Evolutionary conservation across 331 rosid genomes (phyloP), one percentile per base, ranked within the genome.

Genomic region (Acacia pycnantha): DNA sequence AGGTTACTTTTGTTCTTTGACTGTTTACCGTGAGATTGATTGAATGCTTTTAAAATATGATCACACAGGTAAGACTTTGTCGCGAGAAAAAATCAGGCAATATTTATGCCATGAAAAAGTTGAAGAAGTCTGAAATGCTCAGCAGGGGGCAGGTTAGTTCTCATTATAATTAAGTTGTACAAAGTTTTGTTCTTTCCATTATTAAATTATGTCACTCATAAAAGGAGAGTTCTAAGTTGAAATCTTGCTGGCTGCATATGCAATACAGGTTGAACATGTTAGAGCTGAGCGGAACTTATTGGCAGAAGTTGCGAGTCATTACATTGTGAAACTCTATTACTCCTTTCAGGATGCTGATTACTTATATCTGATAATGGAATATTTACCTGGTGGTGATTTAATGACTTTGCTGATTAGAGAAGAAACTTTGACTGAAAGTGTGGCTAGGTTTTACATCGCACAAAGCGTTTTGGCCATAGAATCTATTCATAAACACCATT

Each of bases 81-180:
- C 90, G 88, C 37, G 98, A 95, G 87, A 93, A 95, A 88, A 91
- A 85, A 90, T 88, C 98, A 19, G 98, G 98, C 76, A 86, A 82
- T 77, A 93, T 93, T 70, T 95, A 87, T 84, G 98, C 98, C 79
- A 95, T 95, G 98, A 95, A 95, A 86, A 95, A 95, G 87, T 84
- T 95, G 88, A 95, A 89, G 81, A 95, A 95, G 87, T 95, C 97
- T 41, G 98, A 95, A 93, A 95, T 95, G 98, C 95, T 95, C 84
- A 93, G 94, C 82, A 88, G 98, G 85, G 98, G 98, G 53, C 98
- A 95, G 94, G 98, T 93, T 73, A 85, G 74, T 37, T 79, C 66
- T 81, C 77, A 79, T 69, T 53, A 69, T 58, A 65, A 48, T 68
- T 70, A 3, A 71, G 59, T 71, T 73, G 26, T 74, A 56, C 51